phyloP scores from a whole-genome alignment of 176 grass and related monocot species.

The Avena atlantica region DNA sequence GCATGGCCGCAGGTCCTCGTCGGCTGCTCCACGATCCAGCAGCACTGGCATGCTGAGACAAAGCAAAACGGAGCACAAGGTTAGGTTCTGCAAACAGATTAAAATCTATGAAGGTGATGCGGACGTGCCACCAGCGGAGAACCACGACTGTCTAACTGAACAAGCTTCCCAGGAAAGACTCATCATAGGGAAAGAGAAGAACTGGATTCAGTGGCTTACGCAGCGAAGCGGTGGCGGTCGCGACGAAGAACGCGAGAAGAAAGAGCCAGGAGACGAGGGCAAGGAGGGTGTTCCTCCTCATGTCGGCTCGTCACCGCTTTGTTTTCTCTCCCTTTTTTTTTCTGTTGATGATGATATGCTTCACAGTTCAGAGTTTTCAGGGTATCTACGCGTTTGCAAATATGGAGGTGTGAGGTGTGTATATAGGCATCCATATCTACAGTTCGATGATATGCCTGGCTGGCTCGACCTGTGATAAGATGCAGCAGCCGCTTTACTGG shows the following conservation, averaged over 20 bases:
- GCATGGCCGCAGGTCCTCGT: constrained; percentile 57
- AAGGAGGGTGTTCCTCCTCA: constrained; percentile 47
- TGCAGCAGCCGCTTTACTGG: constrained; percentile 43
- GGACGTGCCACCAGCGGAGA: constrained; percentile 13
- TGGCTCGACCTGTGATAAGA: constrained; percentile 13
- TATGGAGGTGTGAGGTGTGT: not conserved
- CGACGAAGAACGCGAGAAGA: constrained; percentile 45
- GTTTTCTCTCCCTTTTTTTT: not conserved
- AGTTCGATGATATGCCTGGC: not conserved
- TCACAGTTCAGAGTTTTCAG: not conserved
- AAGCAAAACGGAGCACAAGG: constrained; percentile 10
- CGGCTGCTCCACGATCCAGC: constrained; percentile 60
- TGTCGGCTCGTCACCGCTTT: not conserved
- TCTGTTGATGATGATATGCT: not conserved
- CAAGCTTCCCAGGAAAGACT: not conserved
- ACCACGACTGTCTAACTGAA: constrained; percentile 10
- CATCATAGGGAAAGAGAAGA: not conserved
- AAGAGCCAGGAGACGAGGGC: constrained; percentile 49
- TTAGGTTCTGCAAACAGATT: not conserved
- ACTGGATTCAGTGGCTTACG: not conserved
- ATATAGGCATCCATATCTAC: not conserved
- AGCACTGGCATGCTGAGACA: constrained; percentile 62
- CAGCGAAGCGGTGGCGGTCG: constrained; percentile 37
- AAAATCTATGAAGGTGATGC: constrained; percentile 29
- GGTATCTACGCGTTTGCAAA: not conserved